Base-by-base conservation (phyloP, 2,329 filamentous ascomycete genomes). In the Fusarium avenaceum region DNA sequence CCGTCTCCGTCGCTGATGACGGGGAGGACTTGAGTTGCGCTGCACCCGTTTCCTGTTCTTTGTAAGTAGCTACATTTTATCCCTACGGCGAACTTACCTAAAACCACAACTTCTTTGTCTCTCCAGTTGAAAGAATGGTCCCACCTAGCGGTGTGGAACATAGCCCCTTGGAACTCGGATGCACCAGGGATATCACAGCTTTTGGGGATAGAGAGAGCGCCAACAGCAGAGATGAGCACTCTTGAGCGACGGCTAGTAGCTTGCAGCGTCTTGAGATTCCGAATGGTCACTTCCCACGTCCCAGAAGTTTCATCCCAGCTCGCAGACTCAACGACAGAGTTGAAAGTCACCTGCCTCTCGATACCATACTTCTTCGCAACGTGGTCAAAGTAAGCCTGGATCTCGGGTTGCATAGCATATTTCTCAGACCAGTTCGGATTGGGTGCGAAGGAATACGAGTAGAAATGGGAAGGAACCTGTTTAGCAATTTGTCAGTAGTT, bases 31-130 rank as follows among this genome's bases (percentile, higher is more conserved):
- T 76, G 74, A 0, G 71, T 75, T 9, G 73, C 74, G 13, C 74
- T 76, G 45, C 74, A 75, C 0, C 74, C 74, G 3, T 76, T 76
- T 8, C 74, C 73, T 75, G 7, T 7, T 76, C 74, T 8, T 73
- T 72, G 7, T 10, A 2, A 0, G 0, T 1, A 24, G 3, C 57
- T 0, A 63, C 1, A 6, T 4, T 20, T 6, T 1, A 1, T 4
- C 1, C 4, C 17, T 2, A 3, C 13, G 5, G 4, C 15, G 3
- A 14, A 10, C 63, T 26, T 48, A 71, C 74, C 72, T n/a, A 75
- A 51, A 2, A 75, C 55, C 0, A 76, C 32, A 0, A 75, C 46
- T 1, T 74, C 60, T 17, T 74, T 74, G 10, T 40, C 40, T n/a
- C 68, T 63, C 67, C 68, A 74, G 9, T 76, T 55, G 7, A 76